phyloP scores from a whole-genome alignment of 1,139 yeast genomes.

The Pichia sp. region DNA sequence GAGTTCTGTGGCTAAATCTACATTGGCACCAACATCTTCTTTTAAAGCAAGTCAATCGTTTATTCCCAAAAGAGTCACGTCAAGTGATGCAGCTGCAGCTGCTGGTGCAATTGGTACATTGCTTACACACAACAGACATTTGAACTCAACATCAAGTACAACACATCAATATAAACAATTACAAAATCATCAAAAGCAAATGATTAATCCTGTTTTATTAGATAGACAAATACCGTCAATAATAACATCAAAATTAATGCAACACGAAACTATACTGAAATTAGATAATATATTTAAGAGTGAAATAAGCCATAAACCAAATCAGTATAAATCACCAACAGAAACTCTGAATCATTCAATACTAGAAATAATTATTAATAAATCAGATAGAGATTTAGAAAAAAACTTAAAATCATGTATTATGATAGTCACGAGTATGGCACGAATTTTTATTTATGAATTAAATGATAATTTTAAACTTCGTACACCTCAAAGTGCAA shows the following conservation, averaged over 20 bases:
- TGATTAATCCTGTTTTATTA: constrained; percentile 27
- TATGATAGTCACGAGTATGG: constrained; percentile 33
- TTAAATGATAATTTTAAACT: constrained; percentile 26
- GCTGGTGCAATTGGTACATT: constrained; percentile 31
- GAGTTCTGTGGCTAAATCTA: background rate
- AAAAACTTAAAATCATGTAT: constrained; percentile 32
- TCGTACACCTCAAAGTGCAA: constrained; percentile 27
- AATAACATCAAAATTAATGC: constrained; percentile 25
- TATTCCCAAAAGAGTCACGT: constrained; percentile 12
- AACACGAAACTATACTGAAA: constrained; percentile 33
- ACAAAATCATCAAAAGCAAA: constrained; percentile 24
- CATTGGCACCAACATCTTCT: background rate
- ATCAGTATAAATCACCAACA: constrained; percentile 21
- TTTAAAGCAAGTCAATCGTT: constrained; percentile 1
- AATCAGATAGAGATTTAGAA: constrained; percentile 33
- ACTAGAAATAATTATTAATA: constrained; percentile 37
- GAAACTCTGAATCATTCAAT: constrained; percentile 32
- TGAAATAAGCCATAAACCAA: constrained; percentile 28
- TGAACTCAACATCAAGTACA: constrained; percentile 19
- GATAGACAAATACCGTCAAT: constrained; percentile 27
- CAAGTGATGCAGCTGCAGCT: constrained; percentile 29
- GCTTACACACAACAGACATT: constrained; percentile 25
- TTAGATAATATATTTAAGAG: constrained; percentile 35
- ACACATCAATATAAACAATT: constrained; percentile 20
- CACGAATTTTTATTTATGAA: constrained; percentile 33